A percentile compares a stretch with the other conserved stretches of the same genome.
Conservation (phyloP, 148 eudicot genomes). For the Cornus florida region DNA sequence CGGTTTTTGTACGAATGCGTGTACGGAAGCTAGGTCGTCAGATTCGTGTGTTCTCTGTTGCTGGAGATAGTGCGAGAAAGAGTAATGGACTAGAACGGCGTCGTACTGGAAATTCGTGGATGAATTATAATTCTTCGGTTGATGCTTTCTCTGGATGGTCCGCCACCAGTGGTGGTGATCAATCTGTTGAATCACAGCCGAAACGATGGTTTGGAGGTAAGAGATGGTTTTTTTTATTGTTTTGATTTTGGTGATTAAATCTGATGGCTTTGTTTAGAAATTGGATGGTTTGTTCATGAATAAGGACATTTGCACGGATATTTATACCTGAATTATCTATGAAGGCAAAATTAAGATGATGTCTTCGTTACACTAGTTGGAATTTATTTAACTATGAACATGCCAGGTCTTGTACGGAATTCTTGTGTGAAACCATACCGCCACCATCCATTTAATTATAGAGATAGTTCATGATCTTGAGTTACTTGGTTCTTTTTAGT, state of each 20-base stretch:
- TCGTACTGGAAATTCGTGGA: conserved; percentile 33
- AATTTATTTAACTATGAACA: not conserved
- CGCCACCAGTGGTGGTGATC: conserved; percentile 30
- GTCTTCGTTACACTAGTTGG: not conserved
- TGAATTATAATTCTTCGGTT: conserved; percentile 29
- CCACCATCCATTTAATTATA: not conserved
- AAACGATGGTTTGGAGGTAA: conserved; percentile 60
- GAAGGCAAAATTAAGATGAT: not conserved
- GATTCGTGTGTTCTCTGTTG: conserved; percentile 24
- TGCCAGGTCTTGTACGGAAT: not conserved
- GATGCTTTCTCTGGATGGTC: conserved; percentile 63
- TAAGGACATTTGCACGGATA: not conserved
- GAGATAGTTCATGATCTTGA: not conserved
- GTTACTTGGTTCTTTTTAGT: not conserved
- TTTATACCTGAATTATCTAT: not conserved
- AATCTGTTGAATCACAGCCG: conserved; percentile 31
- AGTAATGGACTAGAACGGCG: conserved; percentile 22
- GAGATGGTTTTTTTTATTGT: conserved; percentile 5
- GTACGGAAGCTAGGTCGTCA: conserved; percentile 23
- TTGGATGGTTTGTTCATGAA: not conserved
- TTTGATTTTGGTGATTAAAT: not conserved
- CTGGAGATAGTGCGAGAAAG: conserved; percentile 32
- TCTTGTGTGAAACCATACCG: not conserved
- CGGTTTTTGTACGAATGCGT: conserved; percentile 34
- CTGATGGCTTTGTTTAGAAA: too few species aligned